Conservation (phyloP, 805 yeast species). For the Candida nitratophila region DNA sequence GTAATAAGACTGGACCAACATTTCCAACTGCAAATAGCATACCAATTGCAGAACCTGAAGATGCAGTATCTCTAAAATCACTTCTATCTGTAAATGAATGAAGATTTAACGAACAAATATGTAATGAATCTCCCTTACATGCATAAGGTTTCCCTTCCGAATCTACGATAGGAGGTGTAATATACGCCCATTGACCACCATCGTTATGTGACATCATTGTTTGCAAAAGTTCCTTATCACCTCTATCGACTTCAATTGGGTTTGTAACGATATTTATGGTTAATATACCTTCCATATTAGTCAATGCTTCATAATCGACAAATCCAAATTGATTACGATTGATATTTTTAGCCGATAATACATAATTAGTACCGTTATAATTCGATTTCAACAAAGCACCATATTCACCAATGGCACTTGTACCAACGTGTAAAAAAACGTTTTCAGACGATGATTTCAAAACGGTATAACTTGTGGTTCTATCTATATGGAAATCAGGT, state of each 20-base stretch:
- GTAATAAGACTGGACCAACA: conserved; percentile 59
- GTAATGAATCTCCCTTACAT: conserved; percentile 2
- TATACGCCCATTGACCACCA: conserved; percentile 26
- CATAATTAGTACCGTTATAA: conserved; percentile 85
- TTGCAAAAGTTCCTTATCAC: conserved; percentile 39
- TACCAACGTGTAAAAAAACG: conserved; percentile 78
- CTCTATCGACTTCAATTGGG: conserved; percentile 7
- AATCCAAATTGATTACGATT: conserved; percentile 55
- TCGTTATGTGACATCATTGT: conserved; percentile 12
- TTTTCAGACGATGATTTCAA: conserved; percentile 67
- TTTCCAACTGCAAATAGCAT: conserved; percentile 89
- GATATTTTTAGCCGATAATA: conserved; percentile 57
- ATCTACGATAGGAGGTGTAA: conserved; percentile 64
- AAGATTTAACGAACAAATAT: conserved; percentile 19
- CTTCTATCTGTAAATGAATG: conserved; percentile 27
- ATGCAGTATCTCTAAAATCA: conserved; percentile 8
- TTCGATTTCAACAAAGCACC: conserved; percentile 86
- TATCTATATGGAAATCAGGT: conserved; percentile 46
- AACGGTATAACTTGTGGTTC: conserved; percentile 70
- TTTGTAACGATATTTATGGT: conserved; percentile 30
- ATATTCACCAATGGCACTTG: conserved; percentile 40
- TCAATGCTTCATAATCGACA: conserved; percentile 39
- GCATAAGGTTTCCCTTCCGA: conserved; percentile 2
- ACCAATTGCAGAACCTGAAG: conserved; percentile 53
- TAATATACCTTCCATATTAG: conserved; percentile 36